A percentile compares a stretch with the other conserved stretches of the same genome.
Conservation (phyloP, 2,329 filamentous ascomycete genomes). For the Microdochium bolleyi region DNA sequence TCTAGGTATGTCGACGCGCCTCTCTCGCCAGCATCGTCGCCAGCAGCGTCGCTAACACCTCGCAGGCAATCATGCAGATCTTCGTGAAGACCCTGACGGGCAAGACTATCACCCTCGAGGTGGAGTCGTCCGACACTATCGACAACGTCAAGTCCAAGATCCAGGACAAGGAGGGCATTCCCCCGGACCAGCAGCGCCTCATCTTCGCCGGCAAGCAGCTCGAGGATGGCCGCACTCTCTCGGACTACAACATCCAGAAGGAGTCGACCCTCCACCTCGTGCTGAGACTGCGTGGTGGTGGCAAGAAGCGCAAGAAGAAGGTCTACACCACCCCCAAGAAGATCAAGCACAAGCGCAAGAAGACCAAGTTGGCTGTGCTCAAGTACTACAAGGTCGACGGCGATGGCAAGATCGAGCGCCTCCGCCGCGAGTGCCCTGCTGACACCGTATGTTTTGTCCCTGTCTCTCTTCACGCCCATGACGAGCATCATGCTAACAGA, state of each 20-base stretch:
- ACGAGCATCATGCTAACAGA: conserved; percentile 21
- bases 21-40: conserved; percentile 3
- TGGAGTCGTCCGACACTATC: conserved; percentile 99
- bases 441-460: conserved; percentile 60
- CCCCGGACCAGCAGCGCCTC: conserved; percentile 97
- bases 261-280: conserved; percentile 98
- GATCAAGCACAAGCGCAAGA: conserved; percentile 99
- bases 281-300: conserved; percentile 95
- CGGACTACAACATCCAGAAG: conserved; percentile 99
- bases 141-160: conserved; percentile 99
- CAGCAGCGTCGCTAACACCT: not conserved
- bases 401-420: conserved; percentile 99
- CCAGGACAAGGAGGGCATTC: conserved; percentile 99
- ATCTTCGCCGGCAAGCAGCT: conserved; percentile 99
- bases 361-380: conserved; percentile 99
- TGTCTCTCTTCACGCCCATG: not conserved
- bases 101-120: conserved; percentile 99
- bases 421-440: conserved; percentile 93
- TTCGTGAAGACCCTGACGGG: conserved; percentile 89
- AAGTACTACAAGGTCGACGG: conserved; percentile 99
- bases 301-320: conserved; percentile 99
- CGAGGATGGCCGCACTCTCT: conserved; percentile 97
- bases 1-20: conserved; percentile 51
- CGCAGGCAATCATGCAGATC: conserved; percentile 64
- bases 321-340: conserved; percentile 99